Evolutionary conservation across 2,329 filamentous ascomycete genomes (phyloP).

Genomic region (Dothistroma pini): DNA sequence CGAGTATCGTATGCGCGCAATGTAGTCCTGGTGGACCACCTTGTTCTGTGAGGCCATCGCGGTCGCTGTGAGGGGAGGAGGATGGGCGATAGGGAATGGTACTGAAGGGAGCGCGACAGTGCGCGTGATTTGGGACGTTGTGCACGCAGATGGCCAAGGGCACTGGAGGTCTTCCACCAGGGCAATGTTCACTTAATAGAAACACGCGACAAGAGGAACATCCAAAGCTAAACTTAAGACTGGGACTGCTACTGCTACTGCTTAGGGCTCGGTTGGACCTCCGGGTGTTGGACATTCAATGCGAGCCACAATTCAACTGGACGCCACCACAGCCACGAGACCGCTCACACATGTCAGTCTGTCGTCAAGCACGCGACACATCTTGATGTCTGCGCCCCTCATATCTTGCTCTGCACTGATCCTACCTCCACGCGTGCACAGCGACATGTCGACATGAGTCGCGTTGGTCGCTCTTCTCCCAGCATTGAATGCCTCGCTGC

Average conservation of each 20-base stretch:
- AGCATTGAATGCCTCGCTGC: conserved; percentile 1
- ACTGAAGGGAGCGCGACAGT: background rate
- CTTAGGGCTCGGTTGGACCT: background rate
- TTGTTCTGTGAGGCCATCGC: conserved; percentile 31
- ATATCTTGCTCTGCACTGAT: background rate
- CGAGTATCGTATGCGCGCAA: conserved; percentile 89
- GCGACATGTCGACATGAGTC: background rate
- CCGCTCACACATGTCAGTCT: background rate
- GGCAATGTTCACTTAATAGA: background rate
- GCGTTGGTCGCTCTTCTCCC: background rate
- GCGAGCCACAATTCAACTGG: background rate
- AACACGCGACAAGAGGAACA: background rate
- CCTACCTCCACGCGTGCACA: background rate
- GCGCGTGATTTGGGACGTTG: background rate
- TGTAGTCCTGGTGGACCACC: conserved; percentile 85
- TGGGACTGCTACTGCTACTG: background rate
- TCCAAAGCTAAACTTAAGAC: background rate
- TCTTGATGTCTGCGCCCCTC: background rate
- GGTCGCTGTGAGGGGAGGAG: background rate
- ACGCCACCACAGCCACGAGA: background rate
- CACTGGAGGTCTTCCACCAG: too few relatives aligned
- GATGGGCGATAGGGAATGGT: background rate
- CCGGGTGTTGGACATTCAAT: background rate
- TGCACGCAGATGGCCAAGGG: too few relatives aligned
- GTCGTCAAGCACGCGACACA: conserved; percentile 2